A percentile compares a stretch with the other conserved stretches of the same genome.
These are phyloP conservation scores for Chrysoporthe deuterocubensis DNA, from an alignment of 2,329 filamentous ascomycete genomes.

Conservation along the genomic window DNA sequence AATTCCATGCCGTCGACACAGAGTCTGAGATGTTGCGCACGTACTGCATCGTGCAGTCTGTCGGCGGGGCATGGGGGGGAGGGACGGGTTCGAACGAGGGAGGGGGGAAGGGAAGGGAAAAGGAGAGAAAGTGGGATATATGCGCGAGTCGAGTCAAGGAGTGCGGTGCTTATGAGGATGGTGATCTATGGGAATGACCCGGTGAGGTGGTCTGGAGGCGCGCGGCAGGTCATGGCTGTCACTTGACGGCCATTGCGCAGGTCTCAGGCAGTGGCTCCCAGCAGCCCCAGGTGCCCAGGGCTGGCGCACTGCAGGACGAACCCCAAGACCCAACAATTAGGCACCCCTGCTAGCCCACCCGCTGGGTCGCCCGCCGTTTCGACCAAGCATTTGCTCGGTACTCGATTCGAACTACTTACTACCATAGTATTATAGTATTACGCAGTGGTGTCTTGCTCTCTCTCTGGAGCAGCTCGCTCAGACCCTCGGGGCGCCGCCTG, in stretches of 20 bases:
- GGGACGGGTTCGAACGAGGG: too few species aligned
- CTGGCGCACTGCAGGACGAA: neutral
- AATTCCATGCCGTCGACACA: constrained; percentile 99
- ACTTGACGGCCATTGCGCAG: constrained; percentile 3
- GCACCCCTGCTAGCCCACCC: constrained; percentile 7
- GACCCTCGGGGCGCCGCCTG: too few species aligned
- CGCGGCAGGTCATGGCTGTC: constrained; percentile 5
- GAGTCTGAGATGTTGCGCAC: constrained; percentile 93
- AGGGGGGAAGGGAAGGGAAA: neutral
- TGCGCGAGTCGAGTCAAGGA: neutral
- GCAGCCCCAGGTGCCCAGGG: neutral
- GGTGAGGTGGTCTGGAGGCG: neutral
- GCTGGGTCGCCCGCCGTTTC: neutral
- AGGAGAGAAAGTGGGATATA: neutral
- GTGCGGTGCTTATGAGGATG: neutral
- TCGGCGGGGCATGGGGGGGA: neutral
- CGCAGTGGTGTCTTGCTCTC: too few species aligned
- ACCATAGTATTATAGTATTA: too few species aligned
- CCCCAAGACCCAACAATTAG: constrained; percentile 1
- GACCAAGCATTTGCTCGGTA: neutral
- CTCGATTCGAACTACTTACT: too few species aligned
- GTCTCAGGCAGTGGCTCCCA: neutral
- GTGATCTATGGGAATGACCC: neutral
- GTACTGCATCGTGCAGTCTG: constrained; percentile 77
- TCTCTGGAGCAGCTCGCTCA: too few species aligned